phyloP scores from a whole-genome alignment of 1,284 basidiomycete genomes.

The Neolentinus lepideus region DNA sequence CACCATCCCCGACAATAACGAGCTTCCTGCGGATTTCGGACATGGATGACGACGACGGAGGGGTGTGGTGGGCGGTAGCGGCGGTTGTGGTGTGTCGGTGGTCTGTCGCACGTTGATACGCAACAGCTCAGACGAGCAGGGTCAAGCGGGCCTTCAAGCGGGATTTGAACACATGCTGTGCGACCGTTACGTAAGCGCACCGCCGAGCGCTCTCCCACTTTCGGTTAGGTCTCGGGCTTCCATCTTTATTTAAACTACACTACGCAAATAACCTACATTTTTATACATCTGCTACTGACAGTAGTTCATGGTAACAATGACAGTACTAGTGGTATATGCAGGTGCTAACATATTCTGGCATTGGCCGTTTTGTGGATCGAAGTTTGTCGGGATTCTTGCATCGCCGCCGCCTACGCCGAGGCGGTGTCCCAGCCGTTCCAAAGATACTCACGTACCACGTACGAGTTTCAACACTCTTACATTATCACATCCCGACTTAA shows the following conservation, averaged over 20 bases:
- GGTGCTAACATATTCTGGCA: no score
- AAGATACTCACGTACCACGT: background rate
- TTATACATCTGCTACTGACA: no score
- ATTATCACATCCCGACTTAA: background rate
- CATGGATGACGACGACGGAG: constrained; percentile 17
- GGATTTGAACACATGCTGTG: background rate
- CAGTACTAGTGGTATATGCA: no score
- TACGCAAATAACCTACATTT: no score
- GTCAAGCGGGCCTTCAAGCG: constrained; percentile 1
- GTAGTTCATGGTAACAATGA: no score
- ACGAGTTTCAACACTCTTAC: background rate
- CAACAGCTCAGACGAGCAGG: background rate
- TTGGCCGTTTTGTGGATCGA: no score
- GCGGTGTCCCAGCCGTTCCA: background rate
- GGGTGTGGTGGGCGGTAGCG: background rate
- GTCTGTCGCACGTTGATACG: constrained; percentile 2
- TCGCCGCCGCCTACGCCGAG: background rate
- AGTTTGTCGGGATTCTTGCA: no score
- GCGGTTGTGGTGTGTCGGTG: background rate
- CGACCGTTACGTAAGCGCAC: background rate
- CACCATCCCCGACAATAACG: constrained; percentile 53
- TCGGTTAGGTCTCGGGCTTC: no score
- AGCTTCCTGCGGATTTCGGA: constrained; percentile 47
- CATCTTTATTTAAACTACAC: no score
- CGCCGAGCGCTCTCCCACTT: background rate